Evolutionary conservation across 805 yeast species (phyloP), one percentile per base, ranked within the genome.

Genomic region (Metschnikowia santaceciliae): DNA sequence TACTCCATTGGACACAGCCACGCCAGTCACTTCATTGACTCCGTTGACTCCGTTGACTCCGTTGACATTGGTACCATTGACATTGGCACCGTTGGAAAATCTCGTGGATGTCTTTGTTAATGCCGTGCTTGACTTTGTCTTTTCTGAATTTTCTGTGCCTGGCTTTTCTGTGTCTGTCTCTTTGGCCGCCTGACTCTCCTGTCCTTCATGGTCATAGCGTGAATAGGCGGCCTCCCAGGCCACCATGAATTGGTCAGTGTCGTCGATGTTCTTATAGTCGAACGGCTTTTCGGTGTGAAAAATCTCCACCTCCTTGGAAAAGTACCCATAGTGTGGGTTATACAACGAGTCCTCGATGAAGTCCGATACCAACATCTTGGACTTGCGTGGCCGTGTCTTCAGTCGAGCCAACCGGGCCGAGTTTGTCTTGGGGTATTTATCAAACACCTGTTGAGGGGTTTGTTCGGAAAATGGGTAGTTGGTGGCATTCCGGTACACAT

Each of bases 271-370:
- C 32, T 74, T 71, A 63, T 83, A 88, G 42, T 83, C 79, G 58
- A 87, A 83, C 0, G 91, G 88, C 42, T 74, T 67, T 23, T 78
- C 79, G 1, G 84, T 82, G 52, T 85, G 84, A 65, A 84, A 88
- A 56, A 88, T 88, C 61, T 84, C 87, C 7, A 87, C 95, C 56
- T 86, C 86, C 57, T 82, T 79, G 1, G 90, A 77, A 59, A 89
- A 89, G 65, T 89, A 90, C 1, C 96, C 96, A 63, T 89, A 89
- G 55, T 76, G 61, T 0, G 92, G 90, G 66, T 90, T 87, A 63
- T 89, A 89, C 58, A 89, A 68, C 17, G 92, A 84, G 64, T 89
- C 95, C 59, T 88, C 95, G 51, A 89, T 90, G 67, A 86, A 90
- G 60, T 88, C 96, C 10, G 87, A 71, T 0, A 84, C 69, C n/a